Evolutionary conservation across 768 basidiomycete genomes (phyloP), one percentile per base, ranked within the genome.

Genomic region (Pisolithus marmoratus): DNA sequence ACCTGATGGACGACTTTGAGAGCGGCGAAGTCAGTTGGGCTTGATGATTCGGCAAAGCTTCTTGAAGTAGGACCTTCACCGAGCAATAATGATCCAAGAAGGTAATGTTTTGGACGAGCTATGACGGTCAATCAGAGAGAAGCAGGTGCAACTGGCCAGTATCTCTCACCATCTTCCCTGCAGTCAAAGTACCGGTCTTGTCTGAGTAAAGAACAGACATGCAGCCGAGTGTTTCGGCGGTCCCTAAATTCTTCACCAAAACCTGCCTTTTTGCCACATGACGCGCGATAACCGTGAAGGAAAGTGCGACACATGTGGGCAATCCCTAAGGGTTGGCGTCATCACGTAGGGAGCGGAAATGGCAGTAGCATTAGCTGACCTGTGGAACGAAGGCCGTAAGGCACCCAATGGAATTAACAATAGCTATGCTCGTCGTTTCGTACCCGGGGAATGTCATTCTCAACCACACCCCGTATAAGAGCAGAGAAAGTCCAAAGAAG

Each of bases 121-220:
- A 20, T 1, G 34, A 6, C 12, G 2, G 52, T 40, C 22, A 8
- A 3, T 11, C 22, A 8, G 14, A 2, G 17, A 38, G 20, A 11
- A 12, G 5, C 11, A 23, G 8, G 6, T 12, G 40, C 15, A 26
- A 20, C 31, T 34, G 12, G 17, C 11, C 8, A 43, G 50, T 14
- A 5, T 3, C 17, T 38, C 63, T 56, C 48, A 66, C 71, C 80
- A 81, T 81, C 55, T 69, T 69, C 24, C 74, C 76, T 38, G 74
- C 62, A 1, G 76, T 80, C 31, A 81, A 61, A 14, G 76, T 78
- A 19, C 78, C 77, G 1, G 75, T 75, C 53, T 82, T 82, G 65
- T 82, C 81, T 6, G 77, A 76, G 60, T 77, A 78, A n/a, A 82
- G 52, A 36, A 79, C 73, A 15, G 75, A 73, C 54, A 82, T 77